Conservation (phyloP, 2,329 filamentous ascomycete species). For the Clarireedia homoeocarpa region DNA sequence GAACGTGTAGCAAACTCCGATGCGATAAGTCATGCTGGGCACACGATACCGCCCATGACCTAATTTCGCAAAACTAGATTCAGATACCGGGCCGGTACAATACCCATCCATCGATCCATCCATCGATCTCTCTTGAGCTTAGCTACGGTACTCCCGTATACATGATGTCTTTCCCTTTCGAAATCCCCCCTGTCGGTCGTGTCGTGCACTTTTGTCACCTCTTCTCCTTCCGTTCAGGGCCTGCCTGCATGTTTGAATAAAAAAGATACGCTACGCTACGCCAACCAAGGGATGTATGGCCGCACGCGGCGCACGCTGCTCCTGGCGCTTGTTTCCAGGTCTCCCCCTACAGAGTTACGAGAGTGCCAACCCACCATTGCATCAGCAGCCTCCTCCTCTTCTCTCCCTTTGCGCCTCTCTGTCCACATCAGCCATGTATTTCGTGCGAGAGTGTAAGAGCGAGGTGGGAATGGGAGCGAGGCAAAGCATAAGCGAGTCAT, state of each 20-base stretch:
- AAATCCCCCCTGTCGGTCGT: too few relatives aligned
- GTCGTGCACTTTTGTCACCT: too few relatives aligned
- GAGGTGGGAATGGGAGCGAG: background rate
- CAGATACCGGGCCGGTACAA: too few relatives aligned
- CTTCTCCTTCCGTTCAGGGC: too few relatives aligned
- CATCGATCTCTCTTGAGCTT: too few relatives aligned
- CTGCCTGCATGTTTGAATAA: background rate
- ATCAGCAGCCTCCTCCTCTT: background rate
- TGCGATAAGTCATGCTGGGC: too few relatives aligned
- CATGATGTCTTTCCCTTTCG: too few relatives aligned
- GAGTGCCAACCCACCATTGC: background rate
- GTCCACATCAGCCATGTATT: background rate
- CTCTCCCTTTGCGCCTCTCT: background rate
- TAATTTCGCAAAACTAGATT: too few relatives aligned
- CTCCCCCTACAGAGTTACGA: background rate
- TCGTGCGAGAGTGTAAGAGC: background rate
- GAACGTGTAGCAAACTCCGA: too few relatives aligned
- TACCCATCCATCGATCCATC: too few relatives aligned
- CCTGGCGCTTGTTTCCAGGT: constrained; percentile 11
- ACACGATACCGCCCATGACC: too few relatives aligned
- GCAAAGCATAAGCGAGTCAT: constrained; percentile 1
- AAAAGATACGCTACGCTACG: background rate
- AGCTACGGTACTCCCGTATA: too few relatives aligned
- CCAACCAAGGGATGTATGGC: background rate
- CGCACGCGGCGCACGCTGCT: constrained; percentile 1